Evolutionary conservation across 225 moss, liverwort and hornwort species (phyloP).

Genomic region (Polytrichum commune): DNA sequence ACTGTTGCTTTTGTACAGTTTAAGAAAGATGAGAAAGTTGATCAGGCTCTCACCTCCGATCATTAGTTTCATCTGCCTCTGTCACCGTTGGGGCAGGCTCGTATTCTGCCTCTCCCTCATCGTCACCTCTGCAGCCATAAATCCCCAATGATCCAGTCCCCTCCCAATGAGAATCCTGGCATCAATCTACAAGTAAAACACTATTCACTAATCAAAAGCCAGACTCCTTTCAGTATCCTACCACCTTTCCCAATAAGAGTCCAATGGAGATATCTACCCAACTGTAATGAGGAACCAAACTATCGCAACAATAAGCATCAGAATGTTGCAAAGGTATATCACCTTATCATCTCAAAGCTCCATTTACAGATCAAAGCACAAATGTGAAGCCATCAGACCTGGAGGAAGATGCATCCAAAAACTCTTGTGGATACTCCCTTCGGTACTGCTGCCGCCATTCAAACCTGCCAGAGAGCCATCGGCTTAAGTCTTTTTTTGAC

Average conservation of each 20-base stretch:
- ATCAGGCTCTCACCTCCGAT: constrained; percentile 52
- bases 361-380: not conserved
- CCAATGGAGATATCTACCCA: too few species aligned
- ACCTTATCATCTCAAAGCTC: not conserved
- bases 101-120: constrained; percentile 75
- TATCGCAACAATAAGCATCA: too few species aligned
- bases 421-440: constrained; percentile 84
- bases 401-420: constrained; percentile 77
- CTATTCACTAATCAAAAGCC: too few species aligned
- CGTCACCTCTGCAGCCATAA: constrained; percentile 55
- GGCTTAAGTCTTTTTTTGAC: too few species aligned
- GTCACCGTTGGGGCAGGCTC: constrained; percentile 79
- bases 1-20: not conserved
- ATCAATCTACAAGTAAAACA: too few species aligned
- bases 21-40: not conserved
- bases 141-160: constrained; percentile 3
- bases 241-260: too few species aligned
- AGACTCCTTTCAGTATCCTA: too few species aligned
- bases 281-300: too few species aligned
- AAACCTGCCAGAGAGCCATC: constrained; percentile 40
- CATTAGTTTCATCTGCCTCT: constrained; percentile 71
- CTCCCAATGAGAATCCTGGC: too few species aligned
- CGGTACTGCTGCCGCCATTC: constrained; percentile 98
- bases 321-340: too few species aligned
- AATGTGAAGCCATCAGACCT: constrained; percentile 31